Evolutionary conservation across 1,284 basidiomycete genomes (phyloP), one percentile per base, ranked within the genome.

Genomic region (Pisolithus thermaeus): DNA sequence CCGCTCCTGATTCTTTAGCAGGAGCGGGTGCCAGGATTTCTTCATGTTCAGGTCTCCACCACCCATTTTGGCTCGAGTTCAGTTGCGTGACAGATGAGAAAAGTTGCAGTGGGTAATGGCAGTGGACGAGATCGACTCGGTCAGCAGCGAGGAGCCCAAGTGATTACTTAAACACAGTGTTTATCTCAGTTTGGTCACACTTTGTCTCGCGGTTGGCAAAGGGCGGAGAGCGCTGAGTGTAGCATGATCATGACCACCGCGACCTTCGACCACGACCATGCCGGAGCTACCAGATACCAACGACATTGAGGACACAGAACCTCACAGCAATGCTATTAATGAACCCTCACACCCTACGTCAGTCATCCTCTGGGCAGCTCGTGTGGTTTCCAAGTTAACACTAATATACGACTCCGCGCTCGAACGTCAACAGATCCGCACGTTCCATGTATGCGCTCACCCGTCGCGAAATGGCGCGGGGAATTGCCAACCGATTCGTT

Each of bases 11-110:
- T 97, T 97, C 70, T 92, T 92, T 73, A 96, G 74, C 74, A 97
- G 90, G 79, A 96, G 89, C 79, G 93, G 92, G 71, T 97, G 94
- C 94, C 95, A 97, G 59, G 92, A 92, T 81, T 96, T 95, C 73
- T 97, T 97, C 93, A 95, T 95, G 65, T 92, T 92, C 70, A 93
- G 77, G 69, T 94, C 91, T 59, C 91, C 91, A 56, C 91, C 91
- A 81, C 93, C 93, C 93, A 97, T 97, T 63, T 88, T 94, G 78
- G 61, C 59, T 66, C 58, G 51, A 58, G 64, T 64, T 58, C 51
- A 53, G 46, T 49, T 52, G 41, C 54, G 51, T 54, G 38, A 23
- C 40, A 20, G 53, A 52, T 36, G 16, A 58, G 50, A 5, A 38
- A 47, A 23, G 46, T 38, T 46, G 46, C 50, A 23, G 36, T 47